phyloP scores from a whole-genome alignment of 371 early-diverging fungal species.

The Mortierella sp. region DNA sequence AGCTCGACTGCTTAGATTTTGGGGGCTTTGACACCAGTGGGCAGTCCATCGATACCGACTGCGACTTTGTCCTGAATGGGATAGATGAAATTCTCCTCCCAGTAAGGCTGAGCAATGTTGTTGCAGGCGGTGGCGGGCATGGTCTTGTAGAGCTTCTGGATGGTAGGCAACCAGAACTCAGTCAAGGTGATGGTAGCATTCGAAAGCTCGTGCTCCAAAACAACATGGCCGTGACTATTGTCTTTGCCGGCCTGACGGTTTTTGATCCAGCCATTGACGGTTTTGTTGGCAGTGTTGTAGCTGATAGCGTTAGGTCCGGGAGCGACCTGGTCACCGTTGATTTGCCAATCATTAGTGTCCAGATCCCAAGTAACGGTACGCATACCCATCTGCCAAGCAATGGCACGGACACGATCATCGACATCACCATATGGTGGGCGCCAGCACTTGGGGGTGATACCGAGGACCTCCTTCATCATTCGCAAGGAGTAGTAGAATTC shows the following conservation, averaged over 20 bases:
- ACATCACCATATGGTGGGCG: constrained; percentile 4
- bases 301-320: constrained; percentile 2
- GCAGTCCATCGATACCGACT: constrained; percentile 19
- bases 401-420: constrained; percentile 44
- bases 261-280: constrained; percentile 58
- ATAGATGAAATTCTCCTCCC: constrained; percentile 60
- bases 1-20: no score
- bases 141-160: constrained; percentile 64
- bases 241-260: constrained; percentile 61
- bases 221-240: constrained; percentile 15
- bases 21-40: no score
- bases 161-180: constrained; percentile 59
- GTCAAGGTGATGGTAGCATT: constrained; percentile 67
- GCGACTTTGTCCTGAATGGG: constrained; percentile 54
- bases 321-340: constrained; percentile 65
- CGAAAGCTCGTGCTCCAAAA: constrained; percentile 66
- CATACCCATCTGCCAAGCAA: constrained; percentile 13
- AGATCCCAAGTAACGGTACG: background rate
- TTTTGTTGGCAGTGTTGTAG: constrained; percentile 51
- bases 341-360: background rate
- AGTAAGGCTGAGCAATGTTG: constrained; percentile 66
- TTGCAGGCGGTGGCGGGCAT: constrained; percentile 65
- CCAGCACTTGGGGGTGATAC: constrained; percentile 10
- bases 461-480: background rate
- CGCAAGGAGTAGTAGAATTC: constrained; percentile 58